Base-by-base conservation (phyloP, 768 basidiomycete genomes). In the Tylopilus intermedius region DNA sequence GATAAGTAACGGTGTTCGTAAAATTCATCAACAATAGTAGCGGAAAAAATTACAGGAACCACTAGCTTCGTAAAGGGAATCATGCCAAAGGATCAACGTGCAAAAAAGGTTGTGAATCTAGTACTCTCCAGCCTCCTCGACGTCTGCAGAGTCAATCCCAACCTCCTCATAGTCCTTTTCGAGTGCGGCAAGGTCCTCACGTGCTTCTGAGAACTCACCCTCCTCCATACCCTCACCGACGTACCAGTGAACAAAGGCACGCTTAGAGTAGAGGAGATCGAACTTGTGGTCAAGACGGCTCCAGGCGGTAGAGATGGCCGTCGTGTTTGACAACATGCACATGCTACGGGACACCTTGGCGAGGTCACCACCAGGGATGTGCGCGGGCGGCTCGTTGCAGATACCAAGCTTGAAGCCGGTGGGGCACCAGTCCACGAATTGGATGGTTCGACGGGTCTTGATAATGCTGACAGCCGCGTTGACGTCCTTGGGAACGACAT, bases 131-230 rank as follows among this genome's bases (percentile, higher is more conserved):
- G 60, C 72, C 54, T 80, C 81, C 66, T 81, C 77, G 15, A 56
- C 73, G 38, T 79, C 77, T 4, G 76, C 78, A 39, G 77, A 78
- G 64, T 75, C 74, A 27, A 73, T 75, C 48, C 83, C 81, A 59
- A 86, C 92, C 69, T 96, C 91, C 69, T 92, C 90, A 63, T 93
- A 94, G 60, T 93, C 92, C 72, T 93, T 96, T 79, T 97, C 95
- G 50, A 99, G 84, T n/a, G 95, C 95, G n/a, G 95, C 96, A 53
- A 99, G 86, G 70, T 99, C 95, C 75, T 99, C 96, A 55, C 95
- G 88, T 18, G 95, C 95, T 76, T 97, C 95, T 18, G 92, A 94
- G 77, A 98, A 97, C 76, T 99, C 95, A 69, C 95, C 95, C 81
- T 87, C 84, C 68, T 87, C 83, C 83, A 87, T 88, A 66, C 85